These are phyloP conservation scores for Moricandia moricandioides DNA, from an alignment of 345 rosid species.

Conservation along the genomic window DNA sequence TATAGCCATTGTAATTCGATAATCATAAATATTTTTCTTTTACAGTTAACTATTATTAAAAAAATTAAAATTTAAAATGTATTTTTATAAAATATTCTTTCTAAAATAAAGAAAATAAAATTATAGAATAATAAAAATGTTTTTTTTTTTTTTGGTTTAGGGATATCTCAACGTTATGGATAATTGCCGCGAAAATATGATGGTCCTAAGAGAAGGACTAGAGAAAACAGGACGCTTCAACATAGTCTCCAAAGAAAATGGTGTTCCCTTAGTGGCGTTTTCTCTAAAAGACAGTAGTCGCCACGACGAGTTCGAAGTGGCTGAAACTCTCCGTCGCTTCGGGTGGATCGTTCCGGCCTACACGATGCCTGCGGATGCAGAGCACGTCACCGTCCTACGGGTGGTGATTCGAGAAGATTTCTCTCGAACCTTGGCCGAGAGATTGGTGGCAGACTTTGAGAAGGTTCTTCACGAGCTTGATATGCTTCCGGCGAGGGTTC, in stretches of 20 bases:
- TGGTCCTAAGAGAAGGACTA: slow-evolving; percentile 61
- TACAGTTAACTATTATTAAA: no score
- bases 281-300: slow-evolving; percentile 57
- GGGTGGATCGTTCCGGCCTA: slow-evolving; percentile 94
- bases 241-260: slow-evolving; percentile 64
- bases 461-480: slow-evolving; percentile 83
- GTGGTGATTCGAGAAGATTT: slow-evolving; percentile 83
- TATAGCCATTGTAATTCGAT: no score
- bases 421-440: slow-evolving; percentile 62
- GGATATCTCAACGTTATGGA: slow-evolving; percentile 55
- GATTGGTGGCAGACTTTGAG: slow-evolving; percentile 52
- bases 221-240: slow-evolving; percentile 61
- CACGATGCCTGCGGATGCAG: slow-evolving; percentile 82
- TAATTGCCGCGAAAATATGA: slow-evolving; percentile 59
- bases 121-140: neutral
- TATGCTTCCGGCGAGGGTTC: slow-evolving; percentile 48
- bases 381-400: slow-evolving; percentile 69
- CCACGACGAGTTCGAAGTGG: slow-evolving; percentile 59
- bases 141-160: neutral
- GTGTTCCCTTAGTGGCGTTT: slow-evolving; percentile 77
- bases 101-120: no score
- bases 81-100: no score
- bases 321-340: slow-evolving; percentile 38
- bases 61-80: no score
- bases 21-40: no score